Percentiles rank a stretch among this genome's conserved stretches.
Conservation (phyloP, 345 rosid genomes). For the Excoecaria agallocha region DNA sequence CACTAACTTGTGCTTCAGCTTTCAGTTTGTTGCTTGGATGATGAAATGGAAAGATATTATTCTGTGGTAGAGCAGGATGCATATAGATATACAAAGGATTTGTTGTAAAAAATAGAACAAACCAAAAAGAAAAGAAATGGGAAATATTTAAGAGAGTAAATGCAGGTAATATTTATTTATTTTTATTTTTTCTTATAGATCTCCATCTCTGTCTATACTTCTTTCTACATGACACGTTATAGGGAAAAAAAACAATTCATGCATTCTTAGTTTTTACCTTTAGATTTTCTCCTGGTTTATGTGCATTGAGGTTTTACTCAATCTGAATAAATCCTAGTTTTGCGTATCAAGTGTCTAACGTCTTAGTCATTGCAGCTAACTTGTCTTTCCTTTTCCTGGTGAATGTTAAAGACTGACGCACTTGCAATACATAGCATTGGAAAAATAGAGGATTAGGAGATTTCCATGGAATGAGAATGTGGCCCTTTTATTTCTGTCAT, state of each 20-base stretch:
- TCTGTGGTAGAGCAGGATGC: slow-evolving; percentile 13
- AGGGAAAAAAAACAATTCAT: neutral
- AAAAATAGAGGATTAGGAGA: neutral
- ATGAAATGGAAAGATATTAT: slow-evolving; percentile 13
- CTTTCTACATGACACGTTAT: neutral
- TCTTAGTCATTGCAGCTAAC: neutral
- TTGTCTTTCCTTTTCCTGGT: neutral
- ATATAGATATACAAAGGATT: slow-evolving; percentile 26
- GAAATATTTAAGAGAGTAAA: slow-evolving; percentile 18
- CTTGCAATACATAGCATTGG: neutral
- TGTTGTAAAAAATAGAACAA: slow-evolving; percentile 25
- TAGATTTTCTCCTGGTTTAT: neutral
- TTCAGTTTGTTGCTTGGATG: slow-evolving; percentile 21
- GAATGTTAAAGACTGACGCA: neutral
- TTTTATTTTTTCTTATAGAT: slow-evolving; percentile 41
- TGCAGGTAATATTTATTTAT: slow-evolving; percentile 37
- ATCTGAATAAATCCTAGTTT: neutral
- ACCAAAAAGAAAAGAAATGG: neutral
- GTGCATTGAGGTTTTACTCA: neutral
- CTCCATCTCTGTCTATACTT: slow-evolving; percentile 10
- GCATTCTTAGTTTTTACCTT: neutral
- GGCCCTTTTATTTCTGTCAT: neutral
- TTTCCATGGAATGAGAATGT: neutral
- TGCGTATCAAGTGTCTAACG: neutral
- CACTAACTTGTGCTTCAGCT: slow-evolving; percentile 25